A percentile compares a stretch with the other conserved stretches of the same genome.
phyloP scores from a whole-genome alignment of 257 asterid species.

The Solanum phureja region DNA sequence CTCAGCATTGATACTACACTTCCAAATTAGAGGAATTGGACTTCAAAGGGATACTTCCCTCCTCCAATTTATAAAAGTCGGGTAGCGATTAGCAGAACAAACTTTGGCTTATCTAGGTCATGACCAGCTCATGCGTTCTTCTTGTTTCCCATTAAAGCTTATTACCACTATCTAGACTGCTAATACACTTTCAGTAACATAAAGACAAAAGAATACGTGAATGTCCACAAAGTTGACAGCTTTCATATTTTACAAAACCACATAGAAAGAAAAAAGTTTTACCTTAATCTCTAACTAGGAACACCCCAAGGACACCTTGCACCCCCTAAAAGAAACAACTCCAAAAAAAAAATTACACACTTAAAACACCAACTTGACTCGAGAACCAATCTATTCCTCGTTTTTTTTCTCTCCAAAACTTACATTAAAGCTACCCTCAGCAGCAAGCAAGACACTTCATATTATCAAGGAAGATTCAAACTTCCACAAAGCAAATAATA shows the following conservation, averaged over 20 bases:
- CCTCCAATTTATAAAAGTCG: not conserved
- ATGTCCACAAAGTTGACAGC: not conserved
- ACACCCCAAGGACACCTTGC: not conserved
- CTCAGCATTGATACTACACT: not conserved
- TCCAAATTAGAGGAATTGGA: not conserved
- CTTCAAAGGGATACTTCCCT: not conserved
- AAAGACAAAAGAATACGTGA: not conserved
- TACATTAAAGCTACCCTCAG: not conserved
- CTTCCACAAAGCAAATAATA: not conserved
- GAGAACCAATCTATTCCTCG: not conserved
- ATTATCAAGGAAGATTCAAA: not conserved
- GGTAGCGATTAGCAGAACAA: not conserved
- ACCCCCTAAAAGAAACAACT: not conserved
- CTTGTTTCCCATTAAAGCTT: not conserved
- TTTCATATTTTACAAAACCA: not conserved
- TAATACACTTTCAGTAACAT: not conserved
- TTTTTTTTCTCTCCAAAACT: not conserved
- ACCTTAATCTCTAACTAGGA: not conserved
- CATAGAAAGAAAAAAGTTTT: not conserved
- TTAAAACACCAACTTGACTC: not conserved
- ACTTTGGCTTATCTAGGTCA: not conserved
- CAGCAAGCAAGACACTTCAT: not conserved
- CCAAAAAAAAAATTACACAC: not conserved
- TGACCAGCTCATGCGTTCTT: not conserved
- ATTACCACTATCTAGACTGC: not conserved